A percentile compares a stretch with the other conserved stretches of the same genome.
Evolutionary conservation across 2,329 filamentous ascomycete species (phyloP).

Genomic region (Didymella lethalis): DNA sequence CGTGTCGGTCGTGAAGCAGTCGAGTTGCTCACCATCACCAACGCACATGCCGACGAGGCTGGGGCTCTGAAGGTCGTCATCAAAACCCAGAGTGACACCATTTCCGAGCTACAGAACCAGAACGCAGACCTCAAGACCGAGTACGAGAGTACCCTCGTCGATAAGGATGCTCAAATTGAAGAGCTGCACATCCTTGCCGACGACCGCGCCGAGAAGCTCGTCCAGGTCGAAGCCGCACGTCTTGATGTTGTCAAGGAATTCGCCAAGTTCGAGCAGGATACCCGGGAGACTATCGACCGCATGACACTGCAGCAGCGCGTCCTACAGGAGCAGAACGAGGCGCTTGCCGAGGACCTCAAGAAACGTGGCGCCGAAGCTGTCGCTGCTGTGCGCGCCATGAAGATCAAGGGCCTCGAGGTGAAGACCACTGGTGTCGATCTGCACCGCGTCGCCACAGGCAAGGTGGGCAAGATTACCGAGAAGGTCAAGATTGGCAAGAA

Average conservation of each 20-base stretch:
- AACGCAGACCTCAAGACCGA: constrained; percentile 34
- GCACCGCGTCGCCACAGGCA: constrained; percentile 40
- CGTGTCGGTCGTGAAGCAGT: constrained; percentile 41
- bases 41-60: constrained; percentile 40
- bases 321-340: constrained; percentile 43
- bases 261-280: constrained; percentile 38
- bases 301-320: constrained; percentile 39
- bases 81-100: constrained; percentile 49
- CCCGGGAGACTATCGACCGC: constrained; percentile 42
- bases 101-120: constrained; percentile 44
- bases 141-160: constrained; percentile 36
- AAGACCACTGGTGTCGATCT: constrained; percentile 38
- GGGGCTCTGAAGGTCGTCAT: constrained; percentile 49
- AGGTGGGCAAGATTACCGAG: constrained; percentile 42
- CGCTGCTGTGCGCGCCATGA: constrained; percentile 44
- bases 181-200: constrained; percentile 48
- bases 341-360: constrained; percentile 37
- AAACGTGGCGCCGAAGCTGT: constrained; percentile 41
- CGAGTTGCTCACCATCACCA: constrained; percentile 43
- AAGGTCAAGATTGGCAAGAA: constrained; percentile 47
- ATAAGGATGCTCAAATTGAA: constrained; percentile 43
- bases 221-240: constrained; percentile 41
- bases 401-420: constrained; percentile 43
- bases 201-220: constrained; percentile 44
- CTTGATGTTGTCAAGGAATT: constrained; percentile 46